Evolutionary conservation across 345 rosid species (phyloP), one percentile per base, ranked within the genome.

Genomic region (Brassica rapa): DNA sequence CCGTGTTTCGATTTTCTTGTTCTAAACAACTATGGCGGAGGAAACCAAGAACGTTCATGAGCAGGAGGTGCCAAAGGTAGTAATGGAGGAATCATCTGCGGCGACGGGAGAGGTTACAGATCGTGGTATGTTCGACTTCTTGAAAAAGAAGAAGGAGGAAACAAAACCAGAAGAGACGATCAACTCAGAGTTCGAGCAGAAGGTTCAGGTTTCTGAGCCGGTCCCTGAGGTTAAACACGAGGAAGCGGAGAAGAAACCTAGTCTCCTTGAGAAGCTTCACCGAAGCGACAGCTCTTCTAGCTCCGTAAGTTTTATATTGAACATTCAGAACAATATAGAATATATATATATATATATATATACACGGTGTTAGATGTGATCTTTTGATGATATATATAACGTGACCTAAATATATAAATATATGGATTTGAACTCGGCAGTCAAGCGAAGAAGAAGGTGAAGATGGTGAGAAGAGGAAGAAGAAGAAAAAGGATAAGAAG

Each of bases 361-460:
- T 67, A 0, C 29, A 0, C 29, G 6, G 57, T 23, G 2, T 70
- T 23, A 30, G 24, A 24, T 78, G 24, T 37, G 23, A 63, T 55
- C 11, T 51, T 37, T 6, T 65, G 41, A 66, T 65, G 29, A 39
- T 55, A 16, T 1, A 4, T 27, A 10, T 9, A 11, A 41, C 12
- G 4, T 41, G 49, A 41, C 49, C 19, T 21, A 62, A 55, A 8
- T 0, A 21, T 33, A 16, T 77, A 27, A 5, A 27, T 19, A 19
- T 19, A 32, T 37, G 30, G 55, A 3, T 67, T 33, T 2, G n/a
- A 6, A 12, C 11, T 21, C n/a, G 2, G 60, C 65, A 81, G 99
- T 93, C 98, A 0, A 87, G 94, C 37, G 95, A 90, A 11, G 97
- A 93, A 79, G 98, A 89, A 81, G 97, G 81, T 49, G 90, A 73